phyloP scores from a whole-genome alignment of 371 early-diverging fungal species.

The Apophysomyces trapeziformis region DNA sequence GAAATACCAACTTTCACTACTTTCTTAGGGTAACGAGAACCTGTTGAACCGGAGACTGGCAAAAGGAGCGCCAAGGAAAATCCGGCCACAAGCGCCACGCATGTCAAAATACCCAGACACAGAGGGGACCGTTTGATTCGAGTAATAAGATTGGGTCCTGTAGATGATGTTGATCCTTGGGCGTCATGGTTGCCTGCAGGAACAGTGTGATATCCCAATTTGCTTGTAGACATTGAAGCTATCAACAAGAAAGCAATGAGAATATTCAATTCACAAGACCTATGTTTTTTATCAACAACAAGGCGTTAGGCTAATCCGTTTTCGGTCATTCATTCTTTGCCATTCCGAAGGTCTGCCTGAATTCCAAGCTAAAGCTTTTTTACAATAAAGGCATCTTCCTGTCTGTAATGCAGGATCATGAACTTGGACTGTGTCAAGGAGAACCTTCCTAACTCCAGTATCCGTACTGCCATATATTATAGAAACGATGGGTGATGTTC shows the following conservation, averaged over 20 bases:
- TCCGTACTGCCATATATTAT: too few relatives aligned
- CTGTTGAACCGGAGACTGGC: not conserved
- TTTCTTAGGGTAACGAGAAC: not conserved
- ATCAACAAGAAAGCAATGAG: not conserved
- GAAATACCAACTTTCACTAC: slow-evolving; percentile 29
- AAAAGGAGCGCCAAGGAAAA: not conserved
- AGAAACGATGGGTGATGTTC: too few relatives aligned
- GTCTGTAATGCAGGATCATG: too few relatives aligned
- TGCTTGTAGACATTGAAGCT: not conserved
- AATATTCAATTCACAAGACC: not conserved
- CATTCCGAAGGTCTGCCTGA: too few relatives aligned
- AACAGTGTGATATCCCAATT: not conserved
- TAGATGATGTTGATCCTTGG: not conserved
- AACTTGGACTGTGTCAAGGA: too few relatives aligned
- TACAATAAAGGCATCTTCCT: too few relatives aligned
- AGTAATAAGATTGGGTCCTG: not conserved
- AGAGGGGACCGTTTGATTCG: not conserved
- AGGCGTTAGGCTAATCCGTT: too few relatives aligned
- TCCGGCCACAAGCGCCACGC: not conserved
- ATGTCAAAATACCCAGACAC: not conserved
- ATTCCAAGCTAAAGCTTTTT: too few relatives aligned
- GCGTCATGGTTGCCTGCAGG: not conserved
- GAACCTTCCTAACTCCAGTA: too few relatives aligned
- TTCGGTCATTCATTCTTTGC: too few relatives aligned
- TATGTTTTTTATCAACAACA: too few relatives aligned